Evolutionary conservation across 352 stramenopile species (phyloP), one percentile per base, ranked within the genome.

Genomic region (Saprolegnia diclina): DNA sequence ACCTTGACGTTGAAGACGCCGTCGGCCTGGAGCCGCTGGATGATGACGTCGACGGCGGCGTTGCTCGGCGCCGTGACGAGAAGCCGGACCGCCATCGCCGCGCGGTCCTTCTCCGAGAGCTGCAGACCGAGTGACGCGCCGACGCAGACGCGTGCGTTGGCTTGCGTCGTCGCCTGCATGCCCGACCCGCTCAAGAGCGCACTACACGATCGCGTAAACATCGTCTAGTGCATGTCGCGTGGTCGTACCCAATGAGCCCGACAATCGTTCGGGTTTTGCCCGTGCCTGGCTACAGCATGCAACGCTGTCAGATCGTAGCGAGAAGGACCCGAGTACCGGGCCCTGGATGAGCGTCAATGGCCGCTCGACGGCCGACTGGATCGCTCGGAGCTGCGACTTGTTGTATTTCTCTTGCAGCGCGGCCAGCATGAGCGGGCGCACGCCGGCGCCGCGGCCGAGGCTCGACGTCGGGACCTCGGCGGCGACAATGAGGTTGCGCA

Each of bases 221-320:
- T 61, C 29, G 29, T n/a, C n/a, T n/a, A n/a, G 32, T 16, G 32
- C 52, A 59, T 24, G 3, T 50, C 10, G 18, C 10, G 26, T 61
- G 26, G 21, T n/a, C 42, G 19, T 62, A 69, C 63, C 54, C 42
- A 24, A 69, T 69, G 38, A 92, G 73, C 9, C 85, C 85, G 0
- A 94, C 63, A 57, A 94, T 89, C 0, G 85, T 94, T 68, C 90
- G 90, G 1, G 83, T 91, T 75, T 94, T 94, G 19, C 85, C 85
- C 45, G 85, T 94, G 21, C 85, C 85, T 52, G 85, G 85, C 82
- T 91, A 65, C 29, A 35, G 11, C 22, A 64, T 16, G 53, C 19
- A 56, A 50, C 6, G 68, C 9, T 29, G 40, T 65, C 29, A 54
- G 22, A 38, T 56, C 10, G 42, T 48, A 63, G 7, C 35, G 7